phyloP scores from a whole-genome alignment of 2,329 filamentous ascomycete genomes.

The Colletotrichum godetiae region DNA sequence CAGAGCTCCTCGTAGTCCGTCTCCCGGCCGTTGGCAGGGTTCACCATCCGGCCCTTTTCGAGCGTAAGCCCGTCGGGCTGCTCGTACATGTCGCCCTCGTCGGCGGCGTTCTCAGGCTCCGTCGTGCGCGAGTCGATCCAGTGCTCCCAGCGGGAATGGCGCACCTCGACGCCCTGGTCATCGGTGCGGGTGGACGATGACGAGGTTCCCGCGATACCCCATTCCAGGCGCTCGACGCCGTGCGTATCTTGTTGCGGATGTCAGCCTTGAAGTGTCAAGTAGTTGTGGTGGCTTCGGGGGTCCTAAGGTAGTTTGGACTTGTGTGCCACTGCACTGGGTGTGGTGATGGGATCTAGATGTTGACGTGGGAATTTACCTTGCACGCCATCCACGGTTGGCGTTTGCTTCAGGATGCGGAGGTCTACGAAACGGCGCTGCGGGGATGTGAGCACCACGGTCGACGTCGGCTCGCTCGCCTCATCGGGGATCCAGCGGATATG shows the following conservation, averaged over 20 bases:
- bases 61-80: constrained; percentile 55
- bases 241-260: background rate
- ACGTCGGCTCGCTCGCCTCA: constrained; percentile 67
- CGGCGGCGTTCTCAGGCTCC: constrained; percentile 52
- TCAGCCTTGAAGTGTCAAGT: constrained; percentile 12
- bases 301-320: background rate
- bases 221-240: constrained; percentile 60
- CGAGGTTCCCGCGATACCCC: constrained; percentile 72
- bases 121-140: constrained; percentile 67
- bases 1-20: constrained; percentile 76
- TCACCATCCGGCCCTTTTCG: constrained; percentile 70
- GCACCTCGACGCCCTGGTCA: constrained; percentile 40
- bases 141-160: constrained; percentile 64
- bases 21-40: constrained; percentile 62
- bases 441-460: constrained; percentile 73
- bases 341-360: background rate
- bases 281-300: background rate
- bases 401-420: constrained; percentile 60
- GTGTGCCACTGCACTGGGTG: too few relatives aligned
- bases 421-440: constrained; percentile 70
- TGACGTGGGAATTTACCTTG: background rate
- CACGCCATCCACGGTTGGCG: constrained; percentile 32
- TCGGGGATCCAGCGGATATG: constrained; percentile 70
- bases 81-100: constrained; percentile 68
- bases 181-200: constrained; percentile 46